phyloP scores from a whole-genome alignment of 2,329 filamentous ascomycete species.

The Lomentospora prolificans region DNA sequence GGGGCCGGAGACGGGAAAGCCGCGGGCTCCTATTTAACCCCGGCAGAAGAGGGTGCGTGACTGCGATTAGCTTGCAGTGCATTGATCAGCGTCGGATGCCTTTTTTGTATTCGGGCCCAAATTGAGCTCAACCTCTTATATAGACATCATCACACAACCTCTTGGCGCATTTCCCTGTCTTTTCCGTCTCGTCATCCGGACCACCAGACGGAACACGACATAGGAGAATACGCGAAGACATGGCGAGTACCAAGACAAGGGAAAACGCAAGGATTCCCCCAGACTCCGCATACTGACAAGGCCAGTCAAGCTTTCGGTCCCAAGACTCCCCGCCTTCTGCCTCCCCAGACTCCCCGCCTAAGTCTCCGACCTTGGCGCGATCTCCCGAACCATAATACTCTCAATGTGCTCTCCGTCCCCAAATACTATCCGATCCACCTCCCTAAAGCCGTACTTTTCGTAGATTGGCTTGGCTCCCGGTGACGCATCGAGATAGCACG shows the following conservation, averaged over 20 bases:
- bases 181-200: neutral
- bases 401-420: neutral
- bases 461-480: conserved; percentile 1
- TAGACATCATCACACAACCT: neutral
- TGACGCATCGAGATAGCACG: conserved; percentile 6
- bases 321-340: neutral
- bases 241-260: neutral
- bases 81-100: too few relatives aligned
- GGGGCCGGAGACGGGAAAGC: neutral
- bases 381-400: conserved; percentile 4
- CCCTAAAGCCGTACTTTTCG: conserved; percentile 8
- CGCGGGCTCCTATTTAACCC: neutral
- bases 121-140: too few relatives aligned
- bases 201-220: neutral
- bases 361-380: neutral
- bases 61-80: neutral
- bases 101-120: too few relatives aligned
- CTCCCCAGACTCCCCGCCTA: neutral
- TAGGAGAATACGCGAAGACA: neutral
- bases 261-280: too few relatives aligned
- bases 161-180: neutral
- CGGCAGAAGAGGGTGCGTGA: neutral
- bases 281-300: neutral
- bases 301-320: neutral
- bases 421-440: neutral